These are phyloP conservation scores for Hygrocybe punicea DNA, from an alignment of 768 basidiomycete species.

Conservation along the genomic window DNA sequence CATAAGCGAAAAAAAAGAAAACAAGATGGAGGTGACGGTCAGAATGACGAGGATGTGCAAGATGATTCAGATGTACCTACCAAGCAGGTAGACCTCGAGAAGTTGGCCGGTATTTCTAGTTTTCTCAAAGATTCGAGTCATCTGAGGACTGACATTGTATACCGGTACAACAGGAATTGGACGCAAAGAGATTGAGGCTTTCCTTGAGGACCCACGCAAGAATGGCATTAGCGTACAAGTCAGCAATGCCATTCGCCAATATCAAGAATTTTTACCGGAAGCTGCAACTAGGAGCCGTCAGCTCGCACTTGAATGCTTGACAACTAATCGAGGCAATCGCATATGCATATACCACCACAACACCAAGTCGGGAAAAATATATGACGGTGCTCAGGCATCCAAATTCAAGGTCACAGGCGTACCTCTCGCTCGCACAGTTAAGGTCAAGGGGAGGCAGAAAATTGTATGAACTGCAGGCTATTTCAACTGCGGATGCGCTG, in stretches of 20 bases:
- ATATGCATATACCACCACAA: neutral
- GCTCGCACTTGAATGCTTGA: neutral
- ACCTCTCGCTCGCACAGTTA: neutral
- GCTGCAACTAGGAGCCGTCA: neutral
- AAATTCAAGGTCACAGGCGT: neutral
- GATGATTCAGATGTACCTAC: too few species aligned
- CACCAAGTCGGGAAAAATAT: neutral
- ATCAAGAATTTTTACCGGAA: neutral
- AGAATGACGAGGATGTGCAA: too few species aligned
- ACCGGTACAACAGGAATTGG: neutral
- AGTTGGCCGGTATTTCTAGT: neutral
- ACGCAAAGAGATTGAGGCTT: neutral
- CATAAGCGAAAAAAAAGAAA: too few species aligned
- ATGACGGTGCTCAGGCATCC: neutral
- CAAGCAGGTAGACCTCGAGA: too few species aligned
- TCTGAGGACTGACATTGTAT: neutral
- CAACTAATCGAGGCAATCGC: neutral
- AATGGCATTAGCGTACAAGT: neutral
- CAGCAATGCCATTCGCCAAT: neutral
- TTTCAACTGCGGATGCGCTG: neutral
- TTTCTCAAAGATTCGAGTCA: too few species aligned
- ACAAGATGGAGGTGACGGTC: too few species aligned
- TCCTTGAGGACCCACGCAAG: neutral
- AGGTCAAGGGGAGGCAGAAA: neutral
- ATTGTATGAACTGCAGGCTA: neutral